phyloP scores from a whole-genome alignment of 495 filamentous ascomycete genomes.

The Patellaria atrata region DNA sequence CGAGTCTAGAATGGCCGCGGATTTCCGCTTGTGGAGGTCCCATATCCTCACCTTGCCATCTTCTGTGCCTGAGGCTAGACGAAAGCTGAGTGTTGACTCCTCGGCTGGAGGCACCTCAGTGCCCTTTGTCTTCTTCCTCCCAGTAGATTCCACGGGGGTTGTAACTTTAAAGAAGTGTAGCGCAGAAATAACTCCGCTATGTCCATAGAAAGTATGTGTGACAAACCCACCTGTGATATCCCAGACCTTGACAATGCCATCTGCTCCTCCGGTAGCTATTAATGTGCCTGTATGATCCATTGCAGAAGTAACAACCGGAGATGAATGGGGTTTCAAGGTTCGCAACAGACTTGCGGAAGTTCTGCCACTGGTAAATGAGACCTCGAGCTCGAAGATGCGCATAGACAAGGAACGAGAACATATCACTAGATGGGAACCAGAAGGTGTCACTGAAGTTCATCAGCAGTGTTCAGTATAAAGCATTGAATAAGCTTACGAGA shows the following conservation, averaged over 20 bases:
- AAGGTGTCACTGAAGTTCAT: conserved; percentile 54
- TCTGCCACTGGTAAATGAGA: conserved; percentile 35
- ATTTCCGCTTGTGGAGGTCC: conserved; percentile 72
- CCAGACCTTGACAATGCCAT: conserved; percentile 91
- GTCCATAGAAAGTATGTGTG: conserved; percentile 90
- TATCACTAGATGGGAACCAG: conserved; percentile 69
- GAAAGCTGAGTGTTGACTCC: conserved; percentile 41
- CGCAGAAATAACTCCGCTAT: conserved; percentile 78
- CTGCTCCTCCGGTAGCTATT: conserved; percentile 78
- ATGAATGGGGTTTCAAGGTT: conserved; percentile 77
- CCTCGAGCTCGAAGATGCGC: conserved; percentile 68
- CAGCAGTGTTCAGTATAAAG: conserved; percentile 5
- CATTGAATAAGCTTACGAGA: conserved; percentile 40
- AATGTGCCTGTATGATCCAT: conserved; percentile 79
- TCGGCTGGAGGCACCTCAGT: conserved; percentile 33
- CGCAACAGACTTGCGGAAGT: conserved; percentile 56
- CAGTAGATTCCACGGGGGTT: conserved; percentile 29
- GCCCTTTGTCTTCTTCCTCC: conserved; percentile 33
- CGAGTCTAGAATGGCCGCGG: conserved; percentile 65
- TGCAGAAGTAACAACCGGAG: conserved; percentile 71
- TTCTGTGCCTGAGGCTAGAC: conserved; percentile 80
- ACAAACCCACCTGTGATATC: conserved; percentile 83
- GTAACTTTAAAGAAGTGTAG: conserved; percentile 76
- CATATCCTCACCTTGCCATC: conserved; percentile 85
- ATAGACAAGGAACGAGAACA: conserved; percentile 90